Evolutionary conservation across 805 yeast genomes (phyloP).

Genomic region (Blastobotrys muscicola): DNA sequence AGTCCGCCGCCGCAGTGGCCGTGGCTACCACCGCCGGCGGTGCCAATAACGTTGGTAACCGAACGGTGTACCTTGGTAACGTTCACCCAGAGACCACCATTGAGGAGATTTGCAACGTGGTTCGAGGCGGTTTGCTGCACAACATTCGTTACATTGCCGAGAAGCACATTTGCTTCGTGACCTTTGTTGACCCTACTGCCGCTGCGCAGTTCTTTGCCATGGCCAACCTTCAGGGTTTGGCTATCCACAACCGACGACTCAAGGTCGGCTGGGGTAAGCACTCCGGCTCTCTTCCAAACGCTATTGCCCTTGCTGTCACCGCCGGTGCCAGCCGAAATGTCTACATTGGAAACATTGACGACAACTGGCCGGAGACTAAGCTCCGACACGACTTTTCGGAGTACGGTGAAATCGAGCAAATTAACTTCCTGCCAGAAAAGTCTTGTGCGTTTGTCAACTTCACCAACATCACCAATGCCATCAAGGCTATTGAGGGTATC

Average conservation of each 20-base stretch:
- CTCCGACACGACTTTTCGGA: constrained; percentile 64
- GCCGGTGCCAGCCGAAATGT: constrained; percentile 93
- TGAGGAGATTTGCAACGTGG: constrained; percentile 93
- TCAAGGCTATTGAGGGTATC: constrained; percentile 85
- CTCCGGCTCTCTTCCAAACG: constrained; percentile 82
- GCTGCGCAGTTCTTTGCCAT: constrained; percentile 96
- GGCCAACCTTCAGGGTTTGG: constrained; percentile 82
- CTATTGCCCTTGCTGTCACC: constrained; percentile 79
- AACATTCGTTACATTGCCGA: constrained; percentile 71
- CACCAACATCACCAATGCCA: constrained; percentile 83
- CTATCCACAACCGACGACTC: constrained; percentile 76
- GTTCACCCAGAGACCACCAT: constrained; percentile 79
- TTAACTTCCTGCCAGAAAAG: constrained; percentile 74
- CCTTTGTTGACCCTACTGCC: constrained; percentile 92
- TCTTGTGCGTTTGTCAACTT: constrained; percentile 88
- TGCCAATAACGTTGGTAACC: constrained; percentile 79
- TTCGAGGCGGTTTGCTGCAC: constrained; percentile 89
- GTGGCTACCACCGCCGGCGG: constrained; percentile 95
- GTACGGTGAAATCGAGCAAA: constrained; percentile 93
- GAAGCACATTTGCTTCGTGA: constrained; percentile 86
- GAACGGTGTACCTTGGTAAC: constrained; percentile 87
- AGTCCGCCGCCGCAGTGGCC: constrained; percentile 96
- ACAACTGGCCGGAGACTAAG: constrained; percentile 39
- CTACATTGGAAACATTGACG: constrained; percentile 66
- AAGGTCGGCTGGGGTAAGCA: constrained; percentile 98